Percentiles rank a stretch among this genome's conserved stretches.
Evolutionary conservation across 345 rosid genomes (phyloP).

Genomic region (Euphorbia lathyris): DNA sequence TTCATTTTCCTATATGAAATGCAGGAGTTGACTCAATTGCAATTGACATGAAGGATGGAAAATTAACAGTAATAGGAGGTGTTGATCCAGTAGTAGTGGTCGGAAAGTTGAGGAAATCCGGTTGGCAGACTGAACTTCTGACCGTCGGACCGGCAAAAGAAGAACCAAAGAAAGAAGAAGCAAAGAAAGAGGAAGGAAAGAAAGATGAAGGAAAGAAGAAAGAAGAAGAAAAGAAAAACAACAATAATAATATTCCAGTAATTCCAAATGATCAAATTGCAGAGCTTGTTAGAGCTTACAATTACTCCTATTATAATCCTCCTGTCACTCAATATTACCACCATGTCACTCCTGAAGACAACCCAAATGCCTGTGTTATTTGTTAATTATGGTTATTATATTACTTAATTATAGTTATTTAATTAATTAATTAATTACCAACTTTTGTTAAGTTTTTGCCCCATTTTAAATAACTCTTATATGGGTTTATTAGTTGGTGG

Average conservation of each 20-base stretch:
- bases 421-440: not conserved
- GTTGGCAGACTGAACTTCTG: conserved; percentile 35
- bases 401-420: not conserved
- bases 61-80: conserved; percentile 56
- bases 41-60: conserved; percentile 50
- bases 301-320: conserved; percentile 27
- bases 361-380: conserved; percentile 52
- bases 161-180: conserved; percentile 18
- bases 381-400: conserved; percentile 16
- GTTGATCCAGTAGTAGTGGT: conserved; percentile 42
- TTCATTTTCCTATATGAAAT: no score
- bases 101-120: conserved; percentile 35
- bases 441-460: not conserved
- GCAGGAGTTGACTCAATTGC: conserved; percentile 53
- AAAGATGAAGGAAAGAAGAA: conserved; percentile 21
- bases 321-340: conserved; percentile 25
- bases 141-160: conserved; percentile 55
- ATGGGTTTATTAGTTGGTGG: no score
- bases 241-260: no score
- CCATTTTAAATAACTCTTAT: no score
- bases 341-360: conserved; percentile 43
- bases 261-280: conserved; percentile 28
- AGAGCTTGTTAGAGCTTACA: conserved; percentile 26
- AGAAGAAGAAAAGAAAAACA: conserved; percentile 19
- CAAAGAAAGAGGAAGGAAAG: conserved; percentile 8